Base-by-base conservation (phyloP, 2,329 filamentous ascomycete species). In the Myriosclerotinia duriaeana region DNA sequence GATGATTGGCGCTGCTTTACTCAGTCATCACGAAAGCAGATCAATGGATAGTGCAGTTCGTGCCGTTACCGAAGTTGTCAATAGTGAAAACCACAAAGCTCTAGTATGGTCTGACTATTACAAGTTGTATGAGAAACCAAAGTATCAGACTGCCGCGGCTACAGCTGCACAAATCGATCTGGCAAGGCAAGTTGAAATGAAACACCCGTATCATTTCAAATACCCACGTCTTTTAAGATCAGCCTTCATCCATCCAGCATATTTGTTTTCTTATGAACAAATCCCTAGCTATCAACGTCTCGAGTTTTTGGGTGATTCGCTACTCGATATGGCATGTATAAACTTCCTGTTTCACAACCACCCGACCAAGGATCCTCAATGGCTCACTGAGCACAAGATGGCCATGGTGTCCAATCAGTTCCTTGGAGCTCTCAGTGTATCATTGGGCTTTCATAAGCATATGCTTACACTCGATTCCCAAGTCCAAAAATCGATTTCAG, bases 331-430 rank as follows among this genome's bases (percentile, higher is more conserved):
- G 86, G 89, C 84, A 14, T 92, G 89, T 73, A 89, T 98, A 65
- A 90, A 93, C 72, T 87, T 91, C 72, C 83, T 99, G 5, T 98
- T 92, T 78, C 84, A 87, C 71, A 83, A 82, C 4, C 92, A 90
- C 72, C 92, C 93, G 0, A 81, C 86, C 62, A 91, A 89, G 67
- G 93, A 97, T 74, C 94, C 95, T 0, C 93, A 98, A 76, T 98
- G 94, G 94, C 82, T 99, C 67, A 98, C 95, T 0, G 95, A 98
- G 78, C 94, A 98, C 82, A 98, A 98, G 79, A 97, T 96, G 88
- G 92, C 93, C n/a, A 97, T 99, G 91, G 93, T 95, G 0, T 95
- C 92, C 64, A 99, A 99, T 79, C 93, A 93, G 68, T 99, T 98
- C 75, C 83, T 97, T 1, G 92, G 91, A 1, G 91, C 88, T 22